Base-by-base conservation (phyloP, 1,139 yeast genomes). In the Suhomyces bokatorum region DNA sequence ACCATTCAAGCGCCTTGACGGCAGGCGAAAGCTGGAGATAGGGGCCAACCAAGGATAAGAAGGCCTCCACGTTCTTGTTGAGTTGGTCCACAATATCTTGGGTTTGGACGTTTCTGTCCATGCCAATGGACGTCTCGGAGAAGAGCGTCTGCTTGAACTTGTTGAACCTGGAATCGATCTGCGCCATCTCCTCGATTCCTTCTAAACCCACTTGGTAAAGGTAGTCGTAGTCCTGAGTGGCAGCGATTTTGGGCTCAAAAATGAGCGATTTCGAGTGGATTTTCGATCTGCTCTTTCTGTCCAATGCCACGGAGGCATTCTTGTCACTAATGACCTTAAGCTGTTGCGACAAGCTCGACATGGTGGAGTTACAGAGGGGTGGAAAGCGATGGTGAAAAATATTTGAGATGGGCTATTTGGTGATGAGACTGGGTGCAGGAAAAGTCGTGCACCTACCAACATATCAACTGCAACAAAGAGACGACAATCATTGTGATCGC, bases 1-100 rank as follows among this genome's bases (percentile, higher is more conserved):
- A 79, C 99, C 99, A 93, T 69, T 93, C 99, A 11, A 89, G 74
- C 10, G 97, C 95, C 57, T 84, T 85, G 41, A 89, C 63, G 2
- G 97, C 79, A 13, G 96, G 88, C 27, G 83, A 77, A 43, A 90
- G 70, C 50, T 80, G 78, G 75, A 93, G 82, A 57, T 80, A 77
- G 3, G 89, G 88, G 2, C 96, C 85, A n/a, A 83, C 72, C 52
- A 91, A 72, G 42, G 84, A 75, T 50, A 93, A 69, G 59, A 88
- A 93, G 14, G 85, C 84, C 48, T 80, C 79, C 43, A 93, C 79
- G 32, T 93, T 90, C 47, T 75, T 77, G 61, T 90, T 83, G 48
- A 95, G 72, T 51, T 81, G 81, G n/a, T 74, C 80, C 44, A 85
- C 77, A 55, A 87, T 89, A 46, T 90, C 97, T 45, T 78, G 77